Evolutionary conservation across 140 eudicot species (phyloP).

Genomic region (Erigeron philadelphicus): DNA sequence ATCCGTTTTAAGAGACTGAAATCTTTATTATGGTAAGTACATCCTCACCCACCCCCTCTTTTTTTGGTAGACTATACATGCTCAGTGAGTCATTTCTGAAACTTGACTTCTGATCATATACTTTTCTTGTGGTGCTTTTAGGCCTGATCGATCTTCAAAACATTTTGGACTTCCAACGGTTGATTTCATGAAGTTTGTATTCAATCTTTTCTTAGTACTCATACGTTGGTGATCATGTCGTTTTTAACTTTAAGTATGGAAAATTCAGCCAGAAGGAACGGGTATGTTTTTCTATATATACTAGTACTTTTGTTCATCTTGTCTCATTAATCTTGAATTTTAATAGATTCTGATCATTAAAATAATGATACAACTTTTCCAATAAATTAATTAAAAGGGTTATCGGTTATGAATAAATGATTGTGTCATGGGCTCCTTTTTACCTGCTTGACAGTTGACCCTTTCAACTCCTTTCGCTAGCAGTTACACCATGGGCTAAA

Average conservation of each 20-base stretch:
- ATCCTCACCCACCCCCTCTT: not conserved
- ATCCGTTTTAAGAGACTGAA: slow-evolving; percentile 74
- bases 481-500: not conserved
- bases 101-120: not conserved
- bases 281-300: slow-evolving; percentile 39
- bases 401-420: not conserved
- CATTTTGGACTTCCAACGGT: slow-evolving; percentile 98
- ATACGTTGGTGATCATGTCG: not conserved
- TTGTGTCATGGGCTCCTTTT: not conserved
- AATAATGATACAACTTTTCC: not conserved
- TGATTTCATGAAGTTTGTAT: not conserved
- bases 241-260: slow-evolving; percentile 53
- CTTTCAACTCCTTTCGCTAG: not conserved
- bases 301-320: not conserved
- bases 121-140: slow-evolving; percentile 61
- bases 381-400: not conserved
- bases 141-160: slow-evolving; percentile 88
- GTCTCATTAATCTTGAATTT: not conserved
- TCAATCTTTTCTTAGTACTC: slow-evolving; percentile 1
- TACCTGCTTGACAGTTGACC: not conserved
- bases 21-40: slow-evolving; percentile 60
- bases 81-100: not conserved
- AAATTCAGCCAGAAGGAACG: slow-evolving; percentile 79
- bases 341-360: not conserved
- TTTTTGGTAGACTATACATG: not conserved